These are phyloP conservation scores for Fusarium foetens DNA, from an alignment of 2,329 filamentous ascomycete genomes.

Conservation along the genomic window DNA sequence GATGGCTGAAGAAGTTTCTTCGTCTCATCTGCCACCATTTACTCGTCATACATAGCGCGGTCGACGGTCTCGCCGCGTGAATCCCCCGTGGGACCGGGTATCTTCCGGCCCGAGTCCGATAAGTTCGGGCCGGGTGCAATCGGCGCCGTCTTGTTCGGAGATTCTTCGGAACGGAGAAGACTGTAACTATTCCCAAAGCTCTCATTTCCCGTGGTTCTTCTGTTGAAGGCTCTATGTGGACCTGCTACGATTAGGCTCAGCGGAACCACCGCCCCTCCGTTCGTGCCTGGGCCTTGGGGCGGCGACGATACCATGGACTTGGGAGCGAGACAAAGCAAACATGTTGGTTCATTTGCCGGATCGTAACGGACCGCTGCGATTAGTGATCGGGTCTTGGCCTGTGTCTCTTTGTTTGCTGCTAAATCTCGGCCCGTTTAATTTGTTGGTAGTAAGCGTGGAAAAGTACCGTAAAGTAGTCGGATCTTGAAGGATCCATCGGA, in stretches of 20 bases:
- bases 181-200: conserved; percentile 12
- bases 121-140: conserved; percentile 9
- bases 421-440: conserved; percentile 26
- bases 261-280: conserved; percentile 12
- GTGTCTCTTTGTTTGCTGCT: conserved; percentile 14
- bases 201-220: not conserved
- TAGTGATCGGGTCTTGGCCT: conserved; percentile 7
- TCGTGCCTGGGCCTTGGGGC: conserved; percentile 14
- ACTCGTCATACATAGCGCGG: not conserved
- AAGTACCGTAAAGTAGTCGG: not conserved
- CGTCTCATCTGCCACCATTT: not conserved
- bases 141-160: conserved; percentile 6
- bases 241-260: conserved; percentile 6
- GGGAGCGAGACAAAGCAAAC: conserved; percentile 10
- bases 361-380: conserved; percentile 2
- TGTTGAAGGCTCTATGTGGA: conserved; percentile 1
- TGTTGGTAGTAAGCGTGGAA: not conserved
- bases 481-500: not conserved
- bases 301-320: conserved; percentile 17
- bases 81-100: conserved; percentile 5
- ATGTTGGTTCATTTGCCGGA: conserved; percentile 8
- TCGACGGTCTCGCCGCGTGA: conserved; percentile 3
- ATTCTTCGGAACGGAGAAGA: not conserved
- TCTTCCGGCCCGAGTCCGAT: conserved; percentile 7
- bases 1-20: not conserved